phyloP scores from a whole-genome alignment of 257 asterid species.

The Scutellaria baicalensis region DNA sequence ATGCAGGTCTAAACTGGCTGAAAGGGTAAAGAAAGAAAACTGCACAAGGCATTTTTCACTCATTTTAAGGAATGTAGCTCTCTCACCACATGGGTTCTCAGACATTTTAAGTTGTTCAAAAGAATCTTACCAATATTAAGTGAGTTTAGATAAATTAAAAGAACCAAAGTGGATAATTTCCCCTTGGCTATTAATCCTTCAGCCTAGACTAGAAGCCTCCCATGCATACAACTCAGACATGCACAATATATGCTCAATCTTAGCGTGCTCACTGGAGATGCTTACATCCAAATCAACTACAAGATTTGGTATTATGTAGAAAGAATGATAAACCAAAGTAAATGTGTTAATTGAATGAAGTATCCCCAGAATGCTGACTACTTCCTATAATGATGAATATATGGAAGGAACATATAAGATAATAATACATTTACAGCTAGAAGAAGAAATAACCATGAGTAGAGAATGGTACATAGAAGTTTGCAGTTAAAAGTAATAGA shows the following conservation, averaged over 20 bases:
- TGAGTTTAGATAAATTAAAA: background rate
- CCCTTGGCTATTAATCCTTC: background rate
- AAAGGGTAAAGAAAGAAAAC: too few species aligned
- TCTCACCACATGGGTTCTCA: background rate
- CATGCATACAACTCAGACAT: background rate
- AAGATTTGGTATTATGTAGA: background rate
- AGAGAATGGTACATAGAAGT: background rate
- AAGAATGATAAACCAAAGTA: background rate
- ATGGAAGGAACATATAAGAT: background rate
- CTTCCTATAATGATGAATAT: background rate
- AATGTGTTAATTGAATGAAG: background rate
- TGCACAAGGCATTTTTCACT: too few species aligned
- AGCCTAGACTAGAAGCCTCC: background rate
- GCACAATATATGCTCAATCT: background rate
- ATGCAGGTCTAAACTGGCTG: background rate
- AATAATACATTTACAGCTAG: background rate
- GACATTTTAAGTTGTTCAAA: background rate
- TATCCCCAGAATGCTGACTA: background rate
- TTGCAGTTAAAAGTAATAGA: background rate
- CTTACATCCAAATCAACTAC: background rate
- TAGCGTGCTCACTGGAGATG: background rate
- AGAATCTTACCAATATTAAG: background rate
- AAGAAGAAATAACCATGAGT: background rate
- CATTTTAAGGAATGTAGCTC: background rate
- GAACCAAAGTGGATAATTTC: background rate